Evolutionary conservation across 345 rosid genomes (phyloP).

Genomic region (Tarenaya hassleriana): DNA sequence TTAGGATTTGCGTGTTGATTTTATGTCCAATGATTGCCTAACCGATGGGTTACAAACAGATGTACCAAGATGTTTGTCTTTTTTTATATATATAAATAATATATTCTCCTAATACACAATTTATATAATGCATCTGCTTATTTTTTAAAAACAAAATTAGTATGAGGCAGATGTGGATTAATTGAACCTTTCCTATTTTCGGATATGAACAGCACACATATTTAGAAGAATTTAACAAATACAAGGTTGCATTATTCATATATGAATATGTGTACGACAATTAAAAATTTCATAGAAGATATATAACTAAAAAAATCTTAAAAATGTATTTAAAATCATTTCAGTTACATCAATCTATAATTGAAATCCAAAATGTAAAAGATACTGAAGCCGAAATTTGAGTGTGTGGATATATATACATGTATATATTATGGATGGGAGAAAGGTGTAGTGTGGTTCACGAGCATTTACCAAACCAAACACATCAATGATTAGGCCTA

Average conservation of each 20-base stretch:
- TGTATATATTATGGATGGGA: conserved; percentile 3
- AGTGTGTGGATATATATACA: no score
- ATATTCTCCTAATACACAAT: conserved; percentile 4
- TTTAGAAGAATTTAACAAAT: no score
- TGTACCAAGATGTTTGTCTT: neutral
- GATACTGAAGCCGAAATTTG: no score
- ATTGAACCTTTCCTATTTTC: neutral
- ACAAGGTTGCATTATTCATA: no score
- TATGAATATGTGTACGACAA: no score
- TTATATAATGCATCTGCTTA: no score
- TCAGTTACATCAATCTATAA: no score
- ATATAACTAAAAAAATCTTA: no score
- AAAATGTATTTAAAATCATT: no score
- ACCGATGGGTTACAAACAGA: conserved; percentile 19
- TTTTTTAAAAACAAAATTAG: no score
- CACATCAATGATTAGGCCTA: conserved; percentile 24
- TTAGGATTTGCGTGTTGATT: conserved; percentile 23
- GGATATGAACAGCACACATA: neutral
- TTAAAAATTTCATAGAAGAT: no score
- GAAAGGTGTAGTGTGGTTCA: conserved; percentile 18
- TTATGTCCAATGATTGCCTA: conserved; percentile 25
- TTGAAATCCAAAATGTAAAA: no score
- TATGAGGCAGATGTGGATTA: neutral
- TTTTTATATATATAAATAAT: neutral
- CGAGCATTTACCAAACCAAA: conserved; percentile 15